Conservation (phyloP, 306 rosid species). For the Begonia peltatifolia region DNA sequence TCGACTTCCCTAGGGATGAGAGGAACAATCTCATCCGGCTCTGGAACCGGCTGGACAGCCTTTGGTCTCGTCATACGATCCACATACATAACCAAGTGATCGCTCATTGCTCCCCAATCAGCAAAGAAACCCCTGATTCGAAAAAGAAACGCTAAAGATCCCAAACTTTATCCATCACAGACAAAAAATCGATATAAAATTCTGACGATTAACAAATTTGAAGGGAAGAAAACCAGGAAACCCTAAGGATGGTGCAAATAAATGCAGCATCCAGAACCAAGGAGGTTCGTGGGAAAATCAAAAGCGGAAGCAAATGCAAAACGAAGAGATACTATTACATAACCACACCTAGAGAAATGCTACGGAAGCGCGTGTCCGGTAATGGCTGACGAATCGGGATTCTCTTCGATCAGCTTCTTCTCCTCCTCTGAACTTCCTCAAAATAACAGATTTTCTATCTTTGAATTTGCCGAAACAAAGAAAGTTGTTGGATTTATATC, state of each 20-base stretch:
- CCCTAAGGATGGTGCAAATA: not conserved
- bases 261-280: not conserved
- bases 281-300: not conserved
- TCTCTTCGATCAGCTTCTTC: not conserved
- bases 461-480: not conserved
- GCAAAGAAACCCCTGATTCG: constrained; percentile 12
- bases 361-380: not conserved
- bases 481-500: not conserved
- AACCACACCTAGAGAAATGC: not conserved
- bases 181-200: not conserved
- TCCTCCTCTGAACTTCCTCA: not conserved
- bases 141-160: constrained; percentile 1
- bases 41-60: constrained; percentile 27
- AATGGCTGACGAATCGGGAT: not conserved
- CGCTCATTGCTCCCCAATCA: constrained; percentile 43
- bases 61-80: constrained; percentile 46
- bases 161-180: not conserved
- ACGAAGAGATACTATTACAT: not conserved
- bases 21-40: not conserved
- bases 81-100: constrained; percentile 57
- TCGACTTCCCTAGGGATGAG: not conserved
- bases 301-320: not conserved
- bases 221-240: not conserved
- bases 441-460: not conserved
- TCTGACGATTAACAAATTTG: not conserved